These are phyloP conservation scores for Lyophyllum shimeji DNA, from an alignment of 768 basidiomycete species.

Conservation along the genomic window DNA sequence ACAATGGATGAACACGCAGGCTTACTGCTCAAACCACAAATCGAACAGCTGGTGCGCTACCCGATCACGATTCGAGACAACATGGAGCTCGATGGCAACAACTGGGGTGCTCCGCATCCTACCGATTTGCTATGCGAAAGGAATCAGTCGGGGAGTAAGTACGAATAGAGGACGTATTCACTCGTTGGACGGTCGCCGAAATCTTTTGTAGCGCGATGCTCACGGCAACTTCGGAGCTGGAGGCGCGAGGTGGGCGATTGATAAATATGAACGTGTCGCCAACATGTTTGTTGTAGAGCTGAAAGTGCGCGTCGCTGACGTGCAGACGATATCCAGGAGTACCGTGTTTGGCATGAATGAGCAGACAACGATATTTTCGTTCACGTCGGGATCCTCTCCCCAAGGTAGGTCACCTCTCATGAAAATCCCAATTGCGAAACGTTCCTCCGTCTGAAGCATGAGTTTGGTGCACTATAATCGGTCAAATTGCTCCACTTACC, in stretches of 20 bases:
- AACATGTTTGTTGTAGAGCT: constrained; percentile 55
- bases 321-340: constrained; percentile 54
- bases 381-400: constrained; percentile 58
- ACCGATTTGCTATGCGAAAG: constrained; percentile 54
- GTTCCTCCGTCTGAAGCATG: constrained; percentile 49
- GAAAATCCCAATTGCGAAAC: constrained; percentile 64
- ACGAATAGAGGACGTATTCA: constrained; percentile 20
- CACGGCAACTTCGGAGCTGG: constrained; percentile 45
- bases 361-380: constrained; percentile 59
- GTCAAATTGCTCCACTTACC: constrained; percentile 28
- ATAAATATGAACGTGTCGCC: constrained; percentile 61
- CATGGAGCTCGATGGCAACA: constrained; percentile 59
- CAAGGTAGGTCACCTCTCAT: constrained; percentile 58
- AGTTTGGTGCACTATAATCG: background rate
- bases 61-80: constrained; percentile 67
- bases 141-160: background rate
- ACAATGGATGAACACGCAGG: background rate
- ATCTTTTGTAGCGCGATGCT: constrained; percentile 69
- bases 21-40: constrained; percentile 67
- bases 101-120: constrained; percentile 52
- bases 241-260: constrained; percentile 43
- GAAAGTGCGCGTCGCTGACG: constrained; percentile 53
- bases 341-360: constrained; percentile 57
- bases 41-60: constrained; percentile 68
- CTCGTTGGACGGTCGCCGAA: constrained; percentile 50